These are phyloP conservation scores for Coemansia furcata DNA, from an alignment of 192 early-diverging fungal genomes.

Conservation along the genomic window DNA sequence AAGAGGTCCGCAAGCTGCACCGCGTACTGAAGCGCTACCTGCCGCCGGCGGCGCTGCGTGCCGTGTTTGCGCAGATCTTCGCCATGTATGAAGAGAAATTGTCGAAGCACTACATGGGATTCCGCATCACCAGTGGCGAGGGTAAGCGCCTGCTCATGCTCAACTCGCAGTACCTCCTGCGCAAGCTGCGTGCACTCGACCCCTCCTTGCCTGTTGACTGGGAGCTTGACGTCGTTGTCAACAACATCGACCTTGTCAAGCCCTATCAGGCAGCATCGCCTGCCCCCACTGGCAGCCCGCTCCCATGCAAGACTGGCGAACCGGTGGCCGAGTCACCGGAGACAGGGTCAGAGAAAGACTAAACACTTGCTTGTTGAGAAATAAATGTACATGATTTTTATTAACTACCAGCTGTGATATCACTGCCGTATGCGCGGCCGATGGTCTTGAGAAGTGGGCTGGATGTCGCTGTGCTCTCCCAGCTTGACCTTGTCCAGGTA, in stretches of 20 bases:
- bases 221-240: slow-evolving; percentile 73
- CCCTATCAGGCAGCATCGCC: slow-evolving; percentile 23
- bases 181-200: slow-evolving; percentile 65
- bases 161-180: slow-evolving; percentile 73
- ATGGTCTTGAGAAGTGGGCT: slow-evolving; percentile 32
- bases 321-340: neutral
- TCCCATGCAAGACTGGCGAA: neutral
- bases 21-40: slow-evolving; percentile 89
- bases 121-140: slow-evolving; percentile 35
- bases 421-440: slow-evolving; percentile 39
- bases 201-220: slow-evolving; percentile 70
- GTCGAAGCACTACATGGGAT: slow-evolving; percentile 38
- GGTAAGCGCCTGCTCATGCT: slow-evolving; percentile 66
- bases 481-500: slow-evolving; percentile 32
- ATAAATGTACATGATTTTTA: neutral
- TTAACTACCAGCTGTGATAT: neutral
- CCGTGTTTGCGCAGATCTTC: slow-evolving; percentile 79
- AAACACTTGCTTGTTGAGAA: too few species aligned
- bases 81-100: slow-evolving; percentile 71
- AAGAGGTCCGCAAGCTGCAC: slow-evolving; percentile 87
- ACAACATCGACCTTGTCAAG: slow-evolving; percentile 72
- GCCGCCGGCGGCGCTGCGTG: slow-evolving; percentile 64
- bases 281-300: neutral
- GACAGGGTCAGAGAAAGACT: neutral
- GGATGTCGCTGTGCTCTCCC: slow-evolving; percentile 5